phyloP scores from a whole-genome alignment of 2,329 filamentous ascomycete species.

The Apiospora saccharicola region DNA sequence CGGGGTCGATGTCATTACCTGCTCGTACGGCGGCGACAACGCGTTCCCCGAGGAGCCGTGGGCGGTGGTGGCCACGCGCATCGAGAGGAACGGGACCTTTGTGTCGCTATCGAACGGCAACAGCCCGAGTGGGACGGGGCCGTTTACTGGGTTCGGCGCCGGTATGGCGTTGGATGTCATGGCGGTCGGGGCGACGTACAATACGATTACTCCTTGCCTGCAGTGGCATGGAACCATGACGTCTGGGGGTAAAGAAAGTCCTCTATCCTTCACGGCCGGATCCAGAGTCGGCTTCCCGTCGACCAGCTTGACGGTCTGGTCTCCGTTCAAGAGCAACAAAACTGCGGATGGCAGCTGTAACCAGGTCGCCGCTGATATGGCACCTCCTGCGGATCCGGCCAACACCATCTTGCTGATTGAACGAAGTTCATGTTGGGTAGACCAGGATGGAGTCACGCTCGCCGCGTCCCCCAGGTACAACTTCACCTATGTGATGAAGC shows the following conservation, averaged over 20 bases:
- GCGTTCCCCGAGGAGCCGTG: slow-evolving; percentile 20
- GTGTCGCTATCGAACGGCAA: background rate
- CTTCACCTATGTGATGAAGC: slow-evolving; percentile 5
- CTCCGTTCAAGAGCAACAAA: slow-evolving; percentile 7
- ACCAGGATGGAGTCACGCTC: background rate
- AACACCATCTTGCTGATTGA: background rate
- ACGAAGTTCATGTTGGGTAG: background rate
- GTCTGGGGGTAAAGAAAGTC: background rate
- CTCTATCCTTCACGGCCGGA: background rate
- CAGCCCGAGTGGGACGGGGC: slow-evolving; percentile 9
- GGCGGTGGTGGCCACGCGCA: slow-evolving; percentile 6
- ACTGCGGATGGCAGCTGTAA: background rate
- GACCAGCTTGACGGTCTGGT: background rate
- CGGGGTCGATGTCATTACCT: slow-evolving; percentile 14
- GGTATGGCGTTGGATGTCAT: background rate
- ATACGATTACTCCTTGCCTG: background rate
- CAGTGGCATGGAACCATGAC: background rate
- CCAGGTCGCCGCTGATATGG: background rate
- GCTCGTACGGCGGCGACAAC: background rate
- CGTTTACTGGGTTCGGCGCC: background rate
- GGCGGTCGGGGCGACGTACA: slow-evolving; percentile 2
- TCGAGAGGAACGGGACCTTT: background rate
- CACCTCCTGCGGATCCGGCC: slow-evolving; percentile 5
- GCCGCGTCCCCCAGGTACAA: background rate
- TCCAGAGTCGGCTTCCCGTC: background rate